A percentile compares a stretch with the other conserved stretches of the same genome.
These are phyloP conservation scores for Ceratobasidium theobromae DNA, from an alignment of 1,284 basidiomycete genomes.

Conservation along the genomic window DNA sequence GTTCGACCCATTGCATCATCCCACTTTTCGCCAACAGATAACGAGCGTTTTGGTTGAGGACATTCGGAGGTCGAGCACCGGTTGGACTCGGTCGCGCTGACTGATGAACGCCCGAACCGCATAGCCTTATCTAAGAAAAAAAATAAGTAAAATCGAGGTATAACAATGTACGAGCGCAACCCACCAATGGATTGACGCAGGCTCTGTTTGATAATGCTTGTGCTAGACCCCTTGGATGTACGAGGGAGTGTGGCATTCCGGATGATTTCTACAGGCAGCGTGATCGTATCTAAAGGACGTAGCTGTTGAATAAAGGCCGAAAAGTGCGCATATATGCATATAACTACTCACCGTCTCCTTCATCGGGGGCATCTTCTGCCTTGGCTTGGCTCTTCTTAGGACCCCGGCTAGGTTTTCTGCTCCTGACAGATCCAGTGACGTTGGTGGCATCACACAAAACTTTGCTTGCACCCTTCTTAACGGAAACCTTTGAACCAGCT, in stretches of 20 bases:
- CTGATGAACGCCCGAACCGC: conserved; percentile 14
- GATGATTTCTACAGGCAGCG: conserved; percentile 29
- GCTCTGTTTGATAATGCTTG: conserved; percentile 57
- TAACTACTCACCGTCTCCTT: conserved; percentile 25
- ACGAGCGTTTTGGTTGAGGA: conserved; percentile 6
- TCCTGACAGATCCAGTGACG: background rate
- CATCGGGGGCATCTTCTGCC: conserved; percentile 4
- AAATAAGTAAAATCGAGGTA: background rate
- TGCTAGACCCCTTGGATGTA: conserved; percentile 23
- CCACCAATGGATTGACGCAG: conserved; percentile 69
- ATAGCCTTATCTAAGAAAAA: conserved; percentile 25
- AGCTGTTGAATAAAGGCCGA: background rate
- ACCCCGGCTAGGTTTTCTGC: conserved; percentile 3
- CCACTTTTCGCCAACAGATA: conserved; percentile 51
- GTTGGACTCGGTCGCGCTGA: conserved; percentile 9
- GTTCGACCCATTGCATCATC: too few species aligned
- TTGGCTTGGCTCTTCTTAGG: background rate
- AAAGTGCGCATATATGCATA: conserved; percentile 6
- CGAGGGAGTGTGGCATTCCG: conserved; percentile 28
- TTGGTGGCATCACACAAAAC: conserved; percentile 23
- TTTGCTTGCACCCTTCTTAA: background rate
- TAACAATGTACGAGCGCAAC: conserved; percentile 35
- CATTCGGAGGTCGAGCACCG: conserved; percentile 6
- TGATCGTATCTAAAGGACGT: conserved; percentile 9
- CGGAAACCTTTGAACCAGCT: background rate